These are phyloP conservation scores for Aspergillus thermomutatus DNA, from an alignment of 2,329 filamentous ascomycete species.

Conservation along the genomic window DNA sequence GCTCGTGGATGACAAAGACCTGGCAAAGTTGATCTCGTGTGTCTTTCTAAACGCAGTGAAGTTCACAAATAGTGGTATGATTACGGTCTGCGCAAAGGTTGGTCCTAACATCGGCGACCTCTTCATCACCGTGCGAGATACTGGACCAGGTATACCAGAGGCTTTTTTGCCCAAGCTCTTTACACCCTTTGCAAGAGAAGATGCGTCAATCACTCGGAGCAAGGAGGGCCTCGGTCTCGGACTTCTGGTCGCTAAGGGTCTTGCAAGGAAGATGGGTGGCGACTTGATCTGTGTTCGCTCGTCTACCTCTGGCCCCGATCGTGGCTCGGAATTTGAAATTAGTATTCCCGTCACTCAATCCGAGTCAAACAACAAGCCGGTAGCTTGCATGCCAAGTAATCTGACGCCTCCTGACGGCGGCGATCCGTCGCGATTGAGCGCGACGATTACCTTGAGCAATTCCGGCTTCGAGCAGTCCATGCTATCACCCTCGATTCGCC, in stretches of 20 bases:
- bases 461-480: slow-evolving; percentile 18
- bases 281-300: slow-evolving; percentile 64
- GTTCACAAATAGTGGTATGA: slow-evolving; percentile 64
- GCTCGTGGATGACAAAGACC: slow-evolving; percentile 59
- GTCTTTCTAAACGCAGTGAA: slow-evolving; percentile 67
- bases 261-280: slow-evolving; percentile 66
- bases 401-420: slow-evolving; percentile 24
- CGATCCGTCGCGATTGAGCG: slow-evolving; percentile 21
- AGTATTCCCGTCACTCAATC: slow-evolving; percentile 57
- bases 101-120: slow-evolving; percentile 53
- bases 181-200: slow-evolving; percentile 66
- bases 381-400: slow-evolving; percentile 47
- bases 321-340: slow-evolving; percentile 67
- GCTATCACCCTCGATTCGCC: slow-evolving; percentile 22
- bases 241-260: slow-evolving; percentile 68
- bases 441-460: slow-evolving; percentile 20
- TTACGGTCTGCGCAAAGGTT: slow-evolving; percentile 54
- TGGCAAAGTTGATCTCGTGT: slow-evolving; percentile 62
- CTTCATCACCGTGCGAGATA: slow-evolving; percentile 62
- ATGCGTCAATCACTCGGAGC: slow-evolving; percentile 63
- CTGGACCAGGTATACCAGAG: slow-evolving; percentile 65
- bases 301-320: slow-evolving; percentile 57
- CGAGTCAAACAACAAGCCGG: slow-evolving; percentile 44
- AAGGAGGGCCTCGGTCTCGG: slow-evolving; percentile 68
- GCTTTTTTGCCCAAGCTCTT: slow-evolving; percentile 66